These are phyloP conservation scores for Fraxinus quadrangulata DNA, from an alignment of 257 asterid genomes.

Conservation along the genomic window DNA sequence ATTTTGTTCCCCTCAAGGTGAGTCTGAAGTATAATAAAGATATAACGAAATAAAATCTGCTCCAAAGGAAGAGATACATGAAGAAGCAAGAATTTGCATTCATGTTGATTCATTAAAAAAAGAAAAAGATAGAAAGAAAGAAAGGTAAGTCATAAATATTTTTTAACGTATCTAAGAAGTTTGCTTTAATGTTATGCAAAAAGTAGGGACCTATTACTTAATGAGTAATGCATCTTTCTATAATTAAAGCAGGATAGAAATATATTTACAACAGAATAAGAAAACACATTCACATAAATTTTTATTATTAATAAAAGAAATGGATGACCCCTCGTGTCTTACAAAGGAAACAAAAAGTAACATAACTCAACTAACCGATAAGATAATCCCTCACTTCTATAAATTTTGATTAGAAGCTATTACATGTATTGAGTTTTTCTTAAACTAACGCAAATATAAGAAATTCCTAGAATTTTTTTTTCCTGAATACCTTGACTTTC, in stretches of 20 bases:
- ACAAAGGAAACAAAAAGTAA: neutral
- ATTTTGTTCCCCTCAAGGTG: conserved; percentile 8
- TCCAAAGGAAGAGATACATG: neutral
- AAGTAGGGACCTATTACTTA: neutral
- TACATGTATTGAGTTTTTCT: neutral
- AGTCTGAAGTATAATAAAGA: neutral
- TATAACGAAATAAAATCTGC: conserved; percentile 9
- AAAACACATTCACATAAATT: neutral
- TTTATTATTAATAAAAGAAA: neutral
- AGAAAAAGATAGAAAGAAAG: neutral
- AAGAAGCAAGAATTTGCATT: neutral
- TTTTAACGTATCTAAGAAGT: neutral
- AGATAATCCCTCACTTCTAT: neutral
- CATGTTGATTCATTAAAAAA: neutral
- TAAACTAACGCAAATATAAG: neutral
- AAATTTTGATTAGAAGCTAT: neutral
- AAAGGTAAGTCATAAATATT: neutral
- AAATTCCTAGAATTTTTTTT: neutral
- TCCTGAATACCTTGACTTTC: neutral
- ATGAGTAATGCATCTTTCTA: neutral
- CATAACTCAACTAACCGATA: neutral
- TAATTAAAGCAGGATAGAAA: neutral
- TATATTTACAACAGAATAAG: neutral
- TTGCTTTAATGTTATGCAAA: neutral
- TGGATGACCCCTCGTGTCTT: neutral